Percentiles rank a stretch among this genome's conserved stretches.
Conservation (phyloP, 2,329 filamentous ascomycete species). For the Zarea fungicola region DNA sequence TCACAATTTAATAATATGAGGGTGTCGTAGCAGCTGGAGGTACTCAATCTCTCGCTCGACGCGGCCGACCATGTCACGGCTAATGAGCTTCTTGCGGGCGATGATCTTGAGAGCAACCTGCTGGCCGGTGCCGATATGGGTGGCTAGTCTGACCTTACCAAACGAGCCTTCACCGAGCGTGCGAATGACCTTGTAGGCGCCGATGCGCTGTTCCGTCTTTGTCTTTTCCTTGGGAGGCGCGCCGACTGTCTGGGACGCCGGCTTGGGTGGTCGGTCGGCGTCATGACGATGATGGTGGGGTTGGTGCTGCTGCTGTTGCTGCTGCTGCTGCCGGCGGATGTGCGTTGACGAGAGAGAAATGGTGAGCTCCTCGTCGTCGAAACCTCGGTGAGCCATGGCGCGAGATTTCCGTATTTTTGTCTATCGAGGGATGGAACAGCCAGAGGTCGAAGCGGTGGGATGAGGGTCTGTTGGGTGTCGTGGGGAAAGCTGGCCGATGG, state of each 20-base stretch:
- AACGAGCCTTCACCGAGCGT: slow-evolving; percentile 96
- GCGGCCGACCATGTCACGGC: slow-evolving; percentile 93
- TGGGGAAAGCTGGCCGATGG: slow-evolving; percentile 3
- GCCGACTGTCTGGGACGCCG: slow-evolving; percentile 24
- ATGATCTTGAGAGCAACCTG: slow-evolving; percentile 99
- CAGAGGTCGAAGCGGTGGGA: not conserved
- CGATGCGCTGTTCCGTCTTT: slow-evolving; percentile 77
- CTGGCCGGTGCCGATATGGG: slow-evolving; percentile 86
- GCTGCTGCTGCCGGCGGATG: slow-evolving; percentile 47
- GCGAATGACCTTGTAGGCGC: slow-evolving; percentile 84
- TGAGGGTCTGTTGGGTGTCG: slow-evolving; percentile 1
- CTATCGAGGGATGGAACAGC: not conserved
- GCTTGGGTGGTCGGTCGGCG: slow-evolving; percentile 19
- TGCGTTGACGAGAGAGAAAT: slow-evolving; percentile 66
- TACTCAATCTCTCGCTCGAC: slow-evolving; percentile 99
- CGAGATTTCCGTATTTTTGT: slow-evolving; percentile 5
- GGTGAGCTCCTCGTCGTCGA: slow-evolving; percentile 79
- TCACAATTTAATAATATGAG: slow-evolving; percentile 98
- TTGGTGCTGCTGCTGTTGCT: slow-evolving; percentile 21
- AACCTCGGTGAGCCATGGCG: slow-evolving; percentile 49
- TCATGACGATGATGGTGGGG: slow-evolving; percentile 18
- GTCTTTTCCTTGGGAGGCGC: slow-evolving; percentile 35
- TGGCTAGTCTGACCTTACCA: slow-evolving; percentile 95
- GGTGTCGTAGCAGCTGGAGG: slow-evolving; percentile 87
- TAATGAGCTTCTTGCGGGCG: slow-evolving; percentile 90